Percentiles rank a stretch among this genome's conserved stretches.
phyloP scores from a whole-genome alignment of 2,329 filamentous ascomycete species.

The Colletotrichum euphorbiae region DNA sequence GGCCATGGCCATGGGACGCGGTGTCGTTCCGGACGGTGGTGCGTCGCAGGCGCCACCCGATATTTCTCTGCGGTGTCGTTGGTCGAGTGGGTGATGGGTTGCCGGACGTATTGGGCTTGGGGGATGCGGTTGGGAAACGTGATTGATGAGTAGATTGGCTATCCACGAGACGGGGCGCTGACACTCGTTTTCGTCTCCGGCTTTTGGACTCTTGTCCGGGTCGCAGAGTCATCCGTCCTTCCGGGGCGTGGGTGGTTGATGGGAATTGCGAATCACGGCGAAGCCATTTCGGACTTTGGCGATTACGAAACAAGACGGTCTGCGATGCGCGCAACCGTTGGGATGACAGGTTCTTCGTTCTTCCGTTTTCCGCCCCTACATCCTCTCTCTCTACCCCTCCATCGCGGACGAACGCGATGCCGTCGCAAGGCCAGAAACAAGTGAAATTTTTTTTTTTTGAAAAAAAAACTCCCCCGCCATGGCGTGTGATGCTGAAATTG shows the following conservation, averaged over 20 bases:
- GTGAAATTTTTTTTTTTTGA: no score
- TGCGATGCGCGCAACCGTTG: conserved; percentile 10
- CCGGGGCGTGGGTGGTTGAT: background rate
- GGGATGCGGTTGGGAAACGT: background rate
- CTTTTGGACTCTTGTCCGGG: background rate
- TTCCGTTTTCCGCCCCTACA: background rate
- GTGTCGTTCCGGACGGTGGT: conserved; percentile 9
- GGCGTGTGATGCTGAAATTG: conserved; percentile 11
- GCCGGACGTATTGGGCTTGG: background rate
- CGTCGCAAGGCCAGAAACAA: background rate
- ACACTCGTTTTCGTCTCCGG: background rate
- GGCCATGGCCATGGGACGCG: conserved; percentile 23
- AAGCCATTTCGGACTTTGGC: conserved; percentile 1
- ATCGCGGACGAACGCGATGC: background rate
- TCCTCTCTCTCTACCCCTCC: conserved; percentile 1
- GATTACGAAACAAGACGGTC: background rate
- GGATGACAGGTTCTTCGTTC: conserved; percentile 18
- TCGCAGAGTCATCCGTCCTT: conserved; percentile 7
- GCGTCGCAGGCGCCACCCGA: background rate
- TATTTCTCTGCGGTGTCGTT: background rate
- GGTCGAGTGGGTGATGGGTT: background rate
- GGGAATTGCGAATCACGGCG: conserved; percentile 24
- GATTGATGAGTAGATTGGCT: conserved; percentile 19
- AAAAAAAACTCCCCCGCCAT: background rate
- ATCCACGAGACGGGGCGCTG: no score